Evolutionary conservation across 768 basidiomycete genomes (phyloP), one percentile per base, ranked within the genome.

Genomic region (Russula vinacea): DNA sequence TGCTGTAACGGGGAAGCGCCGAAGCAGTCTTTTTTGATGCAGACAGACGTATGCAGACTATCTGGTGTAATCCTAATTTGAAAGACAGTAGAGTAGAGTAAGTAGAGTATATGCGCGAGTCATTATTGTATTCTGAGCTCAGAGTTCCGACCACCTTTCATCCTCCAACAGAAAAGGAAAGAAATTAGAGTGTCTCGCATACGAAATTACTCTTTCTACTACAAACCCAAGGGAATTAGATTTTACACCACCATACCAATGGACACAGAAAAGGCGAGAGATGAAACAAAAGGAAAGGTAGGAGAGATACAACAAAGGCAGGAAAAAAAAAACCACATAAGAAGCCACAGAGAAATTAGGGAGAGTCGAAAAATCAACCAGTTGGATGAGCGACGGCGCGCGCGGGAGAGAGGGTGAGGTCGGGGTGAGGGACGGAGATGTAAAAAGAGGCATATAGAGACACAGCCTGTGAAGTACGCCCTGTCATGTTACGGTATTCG

Each of bases 131-230:
- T n/a, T n/a, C n/a, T n/a, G n/a, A n/a, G n/a, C n/a, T 29, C 29
- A 29, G 29, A 29, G 29, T 29, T 29, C 29, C 29, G 2, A 2
- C 2, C 29, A 29, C 29, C 29, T 29, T 29, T 29, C 29, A 29
- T 29, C 29, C 29, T 29, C 5, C 29, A 29, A 35, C 33, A n/a
- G 10, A 11, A 7, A 53, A 44, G 11, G 2, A 42, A 14, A 22
- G 22, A 29, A 29, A 61, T 85, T 14, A 88, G 71, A 22, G 78
- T 81, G 60, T 87, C 76, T 68, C 44, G 19, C 56, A 37, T 61
- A 44, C 32, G 33, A 45, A 37, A 45, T 37, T 56, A 62, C 47
- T 22, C 54, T 26, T 29, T 54, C 60, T 62, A 55, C 33, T 37
- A 37, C 53, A 44, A 56, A 26, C 61, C 61, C 54, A 35, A 45